These are phyloP conservation scores for Lactifluus hygrophoroides DNA, from an alignment of 768 basidiomycete genomes.

Conservation along the genomic window DNA sequence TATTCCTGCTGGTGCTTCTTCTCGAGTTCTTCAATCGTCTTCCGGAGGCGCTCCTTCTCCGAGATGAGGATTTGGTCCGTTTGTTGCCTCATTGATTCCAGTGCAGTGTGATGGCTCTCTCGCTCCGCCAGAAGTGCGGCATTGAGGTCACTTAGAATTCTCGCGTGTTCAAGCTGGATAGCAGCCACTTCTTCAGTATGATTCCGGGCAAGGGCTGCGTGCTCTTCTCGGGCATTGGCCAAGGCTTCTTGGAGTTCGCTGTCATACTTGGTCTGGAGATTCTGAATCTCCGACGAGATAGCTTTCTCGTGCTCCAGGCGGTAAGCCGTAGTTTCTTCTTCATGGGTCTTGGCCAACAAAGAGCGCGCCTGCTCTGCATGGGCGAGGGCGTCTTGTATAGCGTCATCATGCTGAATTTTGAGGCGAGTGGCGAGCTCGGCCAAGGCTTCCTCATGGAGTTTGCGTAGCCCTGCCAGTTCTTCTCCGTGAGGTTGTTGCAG, in stretches of 20 bases:
- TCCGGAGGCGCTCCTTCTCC: conserved; percentile 40
- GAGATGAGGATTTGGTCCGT: conserved; percentile 32
- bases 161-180: conserved; percentile 9
- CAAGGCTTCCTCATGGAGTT: conserved; percentile 42
- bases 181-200: conserved; percentile 2
- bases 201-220: background rate
- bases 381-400: conserved; percentile 12
- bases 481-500: conserved; percentile 37
- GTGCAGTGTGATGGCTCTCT: conserved; percentile 28
- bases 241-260: conserved; percentile 2
- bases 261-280: background rate
- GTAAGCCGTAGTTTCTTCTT: conserved; percentile 32
- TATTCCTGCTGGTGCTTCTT: conserved; percentile 41
- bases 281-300: conserved; percentile 21
- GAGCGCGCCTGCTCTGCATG: conserved; percentile 29
- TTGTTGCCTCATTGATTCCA: conserved; percentile 32
- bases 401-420: conserved; percentile 12
- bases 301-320: conserved; percentile 42
- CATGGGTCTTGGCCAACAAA: conserved; percentile 31
- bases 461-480: conserved; percentile 27
- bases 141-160: conserved; percentile 29
- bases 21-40: conserved; percentile 42
- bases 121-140: conserved; percentile 32
- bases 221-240: conserved; percentile 1
- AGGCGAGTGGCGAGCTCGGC: conserved; percentile 4